Evolutionary conservation across 2,329 filamentous ascomycete species (phyloP).

Genomic region (Aspergillus ochraceus): DNA sequence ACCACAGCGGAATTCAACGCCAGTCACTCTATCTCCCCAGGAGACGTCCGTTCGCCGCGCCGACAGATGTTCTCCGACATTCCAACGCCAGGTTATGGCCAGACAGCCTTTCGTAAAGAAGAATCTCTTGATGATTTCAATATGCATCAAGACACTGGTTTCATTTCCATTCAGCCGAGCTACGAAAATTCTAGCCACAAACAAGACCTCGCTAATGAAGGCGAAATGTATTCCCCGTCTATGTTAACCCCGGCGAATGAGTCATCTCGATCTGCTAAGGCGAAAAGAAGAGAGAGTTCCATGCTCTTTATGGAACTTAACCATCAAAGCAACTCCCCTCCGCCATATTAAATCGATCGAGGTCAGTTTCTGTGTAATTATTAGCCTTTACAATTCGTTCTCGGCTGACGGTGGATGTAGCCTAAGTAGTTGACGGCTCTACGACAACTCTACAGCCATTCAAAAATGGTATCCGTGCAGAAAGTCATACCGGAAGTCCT

Average conservation of each 20-base stretch:
- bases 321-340: constrained; percentile 21
- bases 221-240: constrained; percentile 26
- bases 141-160: constrained; percentile 50
- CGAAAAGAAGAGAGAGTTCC: constrained; percentile 50
- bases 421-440: neutral
- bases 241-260: constrained; percentile 40
- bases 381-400: neutral
- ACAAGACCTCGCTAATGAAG: constrained; percentile 28
- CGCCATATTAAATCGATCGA: constrained; percentile 13
- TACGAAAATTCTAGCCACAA: constrained; percentile 43
- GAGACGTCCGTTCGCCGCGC: constrained; percentile 63
- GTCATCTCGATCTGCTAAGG: constrained; percentile 40
- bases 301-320: constrained; percentile 47
- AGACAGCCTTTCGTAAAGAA: constrained; percentile 50
- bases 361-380: constrained; percentile 14
- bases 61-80: constrained; percentile 67
- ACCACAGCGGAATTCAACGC: constrained; percentile 46
- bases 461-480: neutral
- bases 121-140: constrained; percentile 26
- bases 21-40: constrained; percentile 45
- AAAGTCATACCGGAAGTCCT: neutral
- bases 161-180: constrained; percentile 52
- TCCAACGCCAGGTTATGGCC: constrained; percentile 64
- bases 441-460: neutral
- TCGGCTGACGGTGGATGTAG: neutral